phyloP scores from a whole-genome alignment of 306 rosid genomes.

The Vigna angularis region DNA sequence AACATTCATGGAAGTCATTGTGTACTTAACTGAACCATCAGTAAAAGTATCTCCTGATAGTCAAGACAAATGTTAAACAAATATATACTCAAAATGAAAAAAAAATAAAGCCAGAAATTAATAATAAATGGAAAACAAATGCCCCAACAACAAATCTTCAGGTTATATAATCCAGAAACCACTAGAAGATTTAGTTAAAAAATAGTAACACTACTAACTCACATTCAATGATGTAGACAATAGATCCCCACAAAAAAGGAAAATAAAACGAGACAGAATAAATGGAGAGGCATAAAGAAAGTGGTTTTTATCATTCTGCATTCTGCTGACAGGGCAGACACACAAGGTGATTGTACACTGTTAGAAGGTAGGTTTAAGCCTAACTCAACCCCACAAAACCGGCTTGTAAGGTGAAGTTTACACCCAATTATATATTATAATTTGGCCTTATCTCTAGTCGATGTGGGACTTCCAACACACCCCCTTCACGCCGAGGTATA shows the following conservation, averaged over 20 bases:
- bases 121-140: conserved; percentile 29
- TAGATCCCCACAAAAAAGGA: not conserved
- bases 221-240: not conserved
- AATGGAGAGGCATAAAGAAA: not conserved
- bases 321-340: not conserved
- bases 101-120: conserved; percentile 21
- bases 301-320: not conserved
- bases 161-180: conserved; percentile 9
- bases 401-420: no score
- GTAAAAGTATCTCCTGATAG: conserved; percentile 95
- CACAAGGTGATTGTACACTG: not conserved
- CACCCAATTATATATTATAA: no score
- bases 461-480: no score
- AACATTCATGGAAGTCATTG: conserved; percentile 99
- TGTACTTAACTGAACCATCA: conserved; percentile 87
- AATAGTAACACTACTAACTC: not conserved
- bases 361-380: no score
- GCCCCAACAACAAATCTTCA: conserved; percentile 26
- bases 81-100: conserved; percentile 16
- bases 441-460: no score
- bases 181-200: conserved; percentile 22
- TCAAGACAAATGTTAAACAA: conserved; percentile 37
- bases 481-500: no score
- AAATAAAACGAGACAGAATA: not conserved
- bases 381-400: no score